These are phyloP conservation scores for Fusarium burgessii DNA, from an alignment of 2,329 filamentous ascomycete genomes.

Conservation along the genomic window DNA sequence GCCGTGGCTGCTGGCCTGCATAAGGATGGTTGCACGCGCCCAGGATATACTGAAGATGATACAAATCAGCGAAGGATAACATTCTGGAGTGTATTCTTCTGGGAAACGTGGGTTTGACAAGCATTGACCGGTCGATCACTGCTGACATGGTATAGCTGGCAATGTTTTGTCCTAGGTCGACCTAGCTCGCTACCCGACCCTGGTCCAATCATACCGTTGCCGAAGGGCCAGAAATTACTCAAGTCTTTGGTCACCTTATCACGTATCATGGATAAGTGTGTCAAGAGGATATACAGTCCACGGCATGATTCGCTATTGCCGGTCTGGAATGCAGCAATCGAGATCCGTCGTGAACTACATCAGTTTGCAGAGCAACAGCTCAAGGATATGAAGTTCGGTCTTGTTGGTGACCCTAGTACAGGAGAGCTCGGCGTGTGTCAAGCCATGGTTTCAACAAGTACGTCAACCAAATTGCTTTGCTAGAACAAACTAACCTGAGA, in stretches of 20 bases:
- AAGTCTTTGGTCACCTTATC: conserved; percentile 52
- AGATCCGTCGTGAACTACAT: conserved; percentile 48
- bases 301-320: conserved; percentile 53
- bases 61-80: conserved; percentile 53
- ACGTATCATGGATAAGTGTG: conserved; percentile 55
- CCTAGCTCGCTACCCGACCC: conserved; percentile 55
- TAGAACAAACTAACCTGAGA: neutral
- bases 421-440: conserved; percentile 56
- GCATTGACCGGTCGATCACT: neutral
- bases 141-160: conserved; percentile 51
- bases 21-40: conserved; percentile 53
- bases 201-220: conserved; percentile 52
- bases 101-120: conserved; percentile 52
- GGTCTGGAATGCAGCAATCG: conserved; percentile 50
- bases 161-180: conserved; percentile 57
- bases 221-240: conserved; percentile 54
- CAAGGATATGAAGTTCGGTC: conserved; percentile 49
- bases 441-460: conserved; percentile 55
- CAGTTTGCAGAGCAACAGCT: conserved; percentile 48
- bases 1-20: conserved; percentile 58
- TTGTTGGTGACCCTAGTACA: conserved; percentile 52
- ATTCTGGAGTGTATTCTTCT: conserved; percentile 55
- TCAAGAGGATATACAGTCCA: conserved; percentile 56
- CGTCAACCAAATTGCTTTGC: conserved; percentile 20
- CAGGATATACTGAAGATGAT: conserved; percentile 49